phyloP scores from a whole-genome alignment of 345 rosid genomes.

The Microthlaspi erraticum region DNA sequence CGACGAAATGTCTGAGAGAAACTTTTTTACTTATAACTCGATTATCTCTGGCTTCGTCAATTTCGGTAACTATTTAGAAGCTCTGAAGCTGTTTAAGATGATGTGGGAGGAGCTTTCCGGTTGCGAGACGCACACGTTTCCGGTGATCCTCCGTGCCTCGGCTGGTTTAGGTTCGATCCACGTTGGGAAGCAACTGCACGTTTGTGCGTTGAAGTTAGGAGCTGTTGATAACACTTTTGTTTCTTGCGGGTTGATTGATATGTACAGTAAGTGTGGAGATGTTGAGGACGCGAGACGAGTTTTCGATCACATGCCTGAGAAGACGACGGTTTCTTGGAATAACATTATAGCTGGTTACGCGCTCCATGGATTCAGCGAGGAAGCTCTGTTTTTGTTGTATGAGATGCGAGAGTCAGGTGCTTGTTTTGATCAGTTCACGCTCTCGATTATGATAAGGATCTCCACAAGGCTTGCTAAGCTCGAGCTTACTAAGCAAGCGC shows the following conservation, averaged over 20 bases:
- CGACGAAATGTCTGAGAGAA: conserved; percentile 76
- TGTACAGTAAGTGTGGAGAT: conserved; percentile 91
- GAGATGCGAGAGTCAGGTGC: conserved; percentile 79
- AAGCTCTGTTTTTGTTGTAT: conserved; percentile 69
- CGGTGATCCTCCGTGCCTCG: conserved; percentile 69
- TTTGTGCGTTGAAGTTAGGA: conserved; percentile 65
- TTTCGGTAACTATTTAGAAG: conserved; percentile 63
- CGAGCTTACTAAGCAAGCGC: conserved; percentile 82
- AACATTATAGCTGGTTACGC: conserved; percentile 76
- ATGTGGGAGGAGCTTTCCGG: conserved; percentile 86
- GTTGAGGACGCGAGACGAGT: conserved; percentile 72
- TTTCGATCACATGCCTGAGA: conserved; percentile 79
- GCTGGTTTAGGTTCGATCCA: conserved; percentile 66
- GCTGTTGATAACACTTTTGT: conserved; percentile 58
- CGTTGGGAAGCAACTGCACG: conserved; percentile 71
- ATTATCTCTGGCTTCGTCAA: conserved; percentile 68
- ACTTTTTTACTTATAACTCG: conserved; percentile 67
- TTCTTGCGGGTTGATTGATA: conserved; percentile 77
- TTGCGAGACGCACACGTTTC: conserved; percentile 57
- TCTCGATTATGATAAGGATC: conserved; percentile 69
- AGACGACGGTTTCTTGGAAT: conserved; percentile 87
- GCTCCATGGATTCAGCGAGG: conserved; percentile 78
- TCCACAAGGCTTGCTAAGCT: conserved; percentile 75
- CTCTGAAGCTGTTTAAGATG: conserved; percentile 61
- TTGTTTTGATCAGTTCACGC: conserved; percentile 75